Conservation (phyloP, 2,329 filamentous ascomycete genomes). For the Dactylellina sp. region DNA sequence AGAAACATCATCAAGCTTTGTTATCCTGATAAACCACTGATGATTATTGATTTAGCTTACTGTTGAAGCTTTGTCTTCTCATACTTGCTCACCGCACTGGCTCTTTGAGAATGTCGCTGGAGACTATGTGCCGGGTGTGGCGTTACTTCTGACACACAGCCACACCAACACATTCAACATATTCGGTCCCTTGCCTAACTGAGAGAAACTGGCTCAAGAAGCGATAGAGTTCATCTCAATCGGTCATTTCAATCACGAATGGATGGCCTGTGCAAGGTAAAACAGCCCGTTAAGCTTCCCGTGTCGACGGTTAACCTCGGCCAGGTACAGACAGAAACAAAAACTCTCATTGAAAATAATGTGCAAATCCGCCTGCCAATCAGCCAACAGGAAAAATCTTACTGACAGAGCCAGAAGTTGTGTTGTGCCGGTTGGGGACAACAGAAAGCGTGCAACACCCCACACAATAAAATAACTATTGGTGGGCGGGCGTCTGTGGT, state of each 20-base stretch:
- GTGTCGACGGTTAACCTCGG: slow-evolving; percentile 32
- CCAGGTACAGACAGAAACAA: neutral
- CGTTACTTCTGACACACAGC: slow-evolving; percentile 33
- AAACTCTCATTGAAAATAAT: neutral
- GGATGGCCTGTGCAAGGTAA: too few relatives aligned
- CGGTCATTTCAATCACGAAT: too few relatives aligned
- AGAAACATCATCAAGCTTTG: slow-evolving; percentile 17
- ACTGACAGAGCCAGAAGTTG: neutral
- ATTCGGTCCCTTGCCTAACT: neutral
- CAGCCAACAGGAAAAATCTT: slow-evolving; percentile 1
- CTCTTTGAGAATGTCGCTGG: neutral
- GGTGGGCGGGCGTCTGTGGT: too few relatives aligned
- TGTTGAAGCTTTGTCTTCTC: too few relatives aligned
- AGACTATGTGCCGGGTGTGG: slow-evolving; percentile 31
- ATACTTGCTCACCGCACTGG: too few relatives aligned
- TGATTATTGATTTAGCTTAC: too few relatives aligned
- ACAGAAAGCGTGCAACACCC: neutral
- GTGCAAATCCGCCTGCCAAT: slow-evolving; percentile 5
- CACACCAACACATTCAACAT: slow-evolving; percentile 42
- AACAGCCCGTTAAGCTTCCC: slow-evolving; percentile 20
- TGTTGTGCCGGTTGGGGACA: neutral
- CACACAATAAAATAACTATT: neutral
- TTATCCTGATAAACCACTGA: neutral
- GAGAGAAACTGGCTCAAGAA: slow-evolving; percentile 25
- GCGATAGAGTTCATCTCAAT: neutral